A percentile compares a stretch with the other conserved stretches of the same genome.
Evolutionary conservation across 2,329 filamentous ascomycete species (phyloP).

Genomic region (Teratosphaeria gauchensis): DNA sequence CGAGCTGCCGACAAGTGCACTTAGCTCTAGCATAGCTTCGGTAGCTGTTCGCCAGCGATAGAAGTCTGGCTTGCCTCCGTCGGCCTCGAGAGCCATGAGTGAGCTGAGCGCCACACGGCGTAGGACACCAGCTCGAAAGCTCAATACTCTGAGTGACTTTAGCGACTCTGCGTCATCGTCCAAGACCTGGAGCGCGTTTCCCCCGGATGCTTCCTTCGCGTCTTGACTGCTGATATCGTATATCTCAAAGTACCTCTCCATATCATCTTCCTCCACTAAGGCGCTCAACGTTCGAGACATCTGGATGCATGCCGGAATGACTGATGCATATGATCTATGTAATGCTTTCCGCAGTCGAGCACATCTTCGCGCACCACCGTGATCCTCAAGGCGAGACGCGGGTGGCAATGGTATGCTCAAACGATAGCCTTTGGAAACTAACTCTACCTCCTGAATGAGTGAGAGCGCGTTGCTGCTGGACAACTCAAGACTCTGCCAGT

Average conservation of each 20-base stretch:
- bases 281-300: slow-evolving; percentile 59
- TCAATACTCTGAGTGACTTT: slow-evolving; percentile 58
- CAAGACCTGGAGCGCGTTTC: slow-evolving; percentile 40
- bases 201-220: slow-evolving; percentile 43
- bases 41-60: slow-evolving; percentile 68
- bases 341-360: slow-evolving; percentile 69
- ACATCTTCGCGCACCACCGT: slow-evolving; percentile 63
- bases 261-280: slow-evolving; percentile 67
- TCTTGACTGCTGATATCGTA: slow-evolving; percentile 41
- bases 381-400: slow-evolving; percentile 80
- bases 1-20: slow-evolving; percentile 47
- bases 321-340: slow-evolving; percentile 56
- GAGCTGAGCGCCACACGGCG: slow-evolving; percentile 82
- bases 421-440: slow-evolving; percentile 83
- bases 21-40: slow-evolving; percentile 61
- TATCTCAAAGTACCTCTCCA: slow-evolving; percentile 85
- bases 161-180: slow-evolving; percentile 69
- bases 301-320: slow-evolving; percentile 63
- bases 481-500: slow-evolving; percentile 72
- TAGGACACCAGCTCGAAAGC: slow-evolving; percentile 66
- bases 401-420: slow-evolving; percentile 84
- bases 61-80: slow-evolving; percentile 67
- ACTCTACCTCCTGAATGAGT: slow-evolving; percentile 87
- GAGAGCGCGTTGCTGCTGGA: slow-evolving; percentile 66
- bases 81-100: slow-evolving; percentile 76